These are phyloP conservation scores for Gautieria morchelliformis DNA, from an alignment of 768 basidiomycete genomes.

Conservation along the genomic window DNA sequence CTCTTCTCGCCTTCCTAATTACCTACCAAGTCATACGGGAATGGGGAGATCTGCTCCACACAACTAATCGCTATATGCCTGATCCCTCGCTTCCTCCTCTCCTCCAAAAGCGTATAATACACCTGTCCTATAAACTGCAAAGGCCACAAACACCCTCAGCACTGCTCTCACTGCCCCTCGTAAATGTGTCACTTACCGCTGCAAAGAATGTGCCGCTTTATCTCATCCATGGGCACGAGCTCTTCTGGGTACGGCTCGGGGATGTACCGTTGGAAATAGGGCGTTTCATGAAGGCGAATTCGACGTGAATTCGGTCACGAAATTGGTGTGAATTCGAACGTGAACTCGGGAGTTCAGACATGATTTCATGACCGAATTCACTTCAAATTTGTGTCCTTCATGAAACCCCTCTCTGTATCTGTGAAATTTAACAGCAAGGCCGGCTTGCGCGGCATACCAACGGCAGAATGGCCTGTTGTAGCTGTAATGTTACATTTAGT, in stretches of 20 bases:
- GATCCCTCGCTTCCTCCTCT: constrained; percentile 85
- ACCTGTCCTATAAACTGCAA: constrained; percentile 62
- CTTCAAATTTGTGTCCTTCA: too few relatives aligned
- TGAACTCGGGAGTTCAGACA: too few relatives aligned
- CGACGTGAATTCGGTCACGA: too few relatives aligned
- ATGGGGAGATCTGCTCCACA: constrained; percentile 90
- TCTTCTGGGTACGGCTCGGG: constrained; percentile 70
- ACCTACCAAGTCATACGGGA: constrained; percentile 89
- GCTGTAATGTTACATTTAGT: too few relatives aligned
- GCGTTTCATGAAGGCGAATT: too few relatives aligned
- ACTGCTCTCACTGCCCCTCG: background rate
- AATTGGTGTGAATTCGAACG: too few relatives aligned
- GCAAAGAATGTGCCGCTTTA: constrained; percentile 89
- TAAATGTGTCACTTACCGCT: constrained; percentile 36
- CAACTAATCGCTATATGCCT: constrained; percentile 92
- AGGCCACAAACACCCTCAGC: constrained; percentile 6
- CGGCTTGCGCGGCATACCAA: too few relatives aligned
- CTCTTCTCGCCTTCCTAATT: too few relatives aligned
- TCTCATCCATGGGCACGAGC: constrained; percentile 72
- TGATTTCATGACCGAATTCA: too few relatives aligned
- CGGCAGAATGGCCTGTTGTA: too few relatives aligned
- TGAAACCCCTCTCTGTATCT: too few relatives aligned
- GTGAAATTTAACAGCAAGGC: too few relatives aligned
- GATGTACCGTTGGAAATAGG: constrained; percentile 92
- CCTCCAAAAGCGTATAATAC: constrained; percentile 80